Conservation (phyloP, 2,329 filamentous ascomycete genomes). For the Cladosporium sp. region DNA sequence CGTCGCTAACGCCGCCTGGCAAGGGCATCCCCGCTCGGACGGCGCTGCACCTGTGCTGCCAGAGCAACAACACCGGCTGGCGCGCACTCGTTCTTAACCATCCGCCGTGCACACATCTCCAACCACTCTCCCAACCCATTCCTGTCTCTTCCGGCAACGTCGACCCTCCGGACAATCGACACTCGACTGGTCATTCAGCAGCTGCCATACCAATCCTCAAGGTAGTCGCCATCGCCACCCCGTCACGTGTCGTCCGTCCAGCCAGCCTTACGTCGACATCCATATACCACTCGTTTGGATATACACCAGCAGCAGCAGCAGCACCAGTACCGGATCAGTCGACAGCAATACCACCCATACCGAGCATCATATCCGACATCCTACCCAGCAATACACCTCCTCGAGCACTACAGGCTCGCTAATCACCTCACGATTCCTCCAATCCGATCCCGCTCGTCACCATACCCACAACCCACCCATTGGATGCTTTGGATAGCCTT, state of each 20-base stretch:
- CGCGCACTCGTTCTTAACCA: slow-evolving; percentile 2
- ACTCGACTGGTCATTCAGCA: background rate
- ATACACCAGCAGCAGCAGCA: no score
- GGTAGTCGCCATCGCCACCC: slow-evolving; percentile 8
- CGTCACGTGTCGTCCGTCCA: background rate
- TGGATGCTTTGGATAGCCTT: slow-evolving; percentile 13
- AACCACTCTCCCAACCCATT: background rate
- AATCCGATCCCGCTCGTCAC: background rate
- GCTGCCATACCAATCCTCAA: background rate
- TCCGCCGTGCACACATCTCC: background rate
- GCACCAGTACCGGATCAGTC: background rate
- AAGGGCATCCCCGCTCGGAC: slow-evolving; percentile 8
- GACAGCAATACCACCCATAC: background rate
- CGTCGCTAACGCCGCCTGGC: background rate
- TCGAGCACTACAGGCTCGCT: background rate
- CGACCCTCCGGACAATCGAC: no score
- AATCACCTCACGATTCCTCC: background rate
- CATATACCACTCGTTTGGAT: background rate
- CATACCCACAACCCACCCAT: background rate
- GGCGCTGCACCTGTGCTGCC: slow-evolving; percentile 10
- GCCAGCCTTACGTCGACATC: background rate
- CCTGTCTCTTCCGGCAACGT: background rate
- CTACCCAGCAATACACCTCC: background rate
- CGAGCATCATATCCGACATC: background rate
- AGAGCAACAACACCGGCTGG: slow-evolving; percentile 12